These are phyloP conservation scores for Porpolomopsis calyptriformis DNA, from an alignment of 768 basidiomycete genomes.

Conservation along the genomic window DNA sequence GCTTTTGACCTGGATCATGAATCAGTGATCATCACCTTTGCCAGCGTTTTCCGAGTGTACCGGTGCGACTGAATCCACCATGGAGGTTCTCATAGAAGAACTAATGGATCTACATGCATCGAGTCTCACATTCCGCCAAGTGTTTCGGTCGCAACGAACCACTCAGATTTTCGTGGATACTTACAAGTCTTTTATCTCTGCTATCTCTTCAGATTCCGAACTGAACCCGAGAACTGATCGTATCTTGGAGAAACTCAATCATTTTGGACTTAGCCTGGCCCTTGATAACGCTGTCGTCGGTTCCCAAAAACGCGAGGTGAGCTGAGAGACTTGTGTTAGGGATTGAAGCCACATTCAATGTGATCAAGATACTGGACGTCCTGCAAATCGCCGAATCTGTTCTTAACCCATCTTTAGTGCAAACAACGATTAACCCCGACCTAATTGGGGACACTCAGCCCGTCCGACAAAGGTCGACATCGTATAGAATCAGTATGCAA, in stretches of 20 bases:
- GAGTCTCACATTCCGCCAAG: constrained; percentile 53
- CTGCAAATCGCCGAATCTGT: constrained; percentile 43
- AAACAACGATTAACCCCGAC: constrained; percentile 41
- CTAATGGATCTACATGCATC: constrained; percentile 59
- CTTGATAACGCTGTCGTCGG: constrained; percentile 51
- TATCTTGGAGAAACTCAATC: constrained; percentile 59
- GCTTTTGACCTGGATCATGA: constrained; percentile 10
- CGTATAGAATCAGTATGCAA: constrained; percentile 50
- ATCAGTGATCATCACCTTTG: constrained; percentile 8
- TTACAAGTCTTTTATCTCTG: constrained; percentile 44
- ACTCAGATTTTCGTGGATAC: constrained; percentile 59
- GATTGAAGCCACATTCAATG: too few relatives aligned
- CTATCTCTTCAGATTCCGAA: constrained; percentile 25
- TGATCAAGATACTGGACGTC: constrained; percentile 43
- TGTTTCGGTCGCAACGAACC: constrained; percentile 63
- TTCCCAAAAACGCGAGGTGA: constrained; percentile 65
- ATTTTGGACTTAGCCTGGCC: constrained; percentile 59
- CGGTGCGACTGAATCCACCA: constrained; percentile 24
- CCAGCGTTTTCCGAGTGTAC: constrained; percentile 15
- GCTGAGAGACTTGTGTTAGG: constrained; percentile 12
- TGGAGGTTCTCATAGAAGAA: constrained; percentile 57
- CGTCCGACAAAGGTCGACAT: constrained; percentile 41
- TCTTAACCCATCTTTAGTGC: constrained; percentile 38
- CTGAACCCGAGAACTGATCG: constrained; percentile 38
- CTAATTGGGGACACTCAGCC: constrained; percentile 44